phyloP scores from a whole-genome alignment of 2,329 filamentous ascomycete genomes.

The Fusarium setosum region DNA sequence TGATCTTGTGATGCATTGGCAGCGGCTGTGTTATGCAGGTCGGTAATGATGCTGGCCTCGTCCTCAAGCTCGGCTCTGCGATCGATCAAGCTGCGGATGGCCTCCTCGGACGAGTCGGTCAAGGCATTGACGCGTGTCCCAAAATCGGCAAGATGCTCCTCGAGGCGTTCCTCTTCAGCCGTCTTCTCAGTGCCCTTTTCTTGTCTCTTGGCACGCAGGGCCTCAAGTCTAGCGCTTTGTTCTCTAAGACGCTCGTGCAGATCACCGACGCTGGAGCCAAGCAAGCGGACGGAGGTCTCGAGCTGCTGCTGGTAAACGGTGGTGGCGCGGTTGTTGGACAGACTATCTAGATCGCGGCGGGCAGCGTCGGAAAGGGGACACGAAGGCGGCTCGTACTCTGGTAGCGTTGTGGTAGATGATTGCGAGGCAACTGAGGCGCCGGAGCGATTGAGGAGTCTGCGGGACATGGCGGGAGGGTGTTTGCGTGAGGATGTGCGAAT shows the following conservation, averaged over 20 bases:
- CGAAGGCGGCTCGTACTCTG: conserved; percentile 61
- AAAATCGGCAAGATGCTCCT: conserved; percentile 53
- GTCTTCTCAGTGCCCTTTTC: conserved; percentile 51
- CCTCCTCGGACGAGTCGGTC: conserved; percentile 58
- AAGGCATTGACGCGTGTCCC: conserved; percentile 54
- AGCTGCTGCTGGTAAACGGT: conserved; percentile 60
- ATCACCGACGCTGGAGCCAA: conserved; percentile 58
- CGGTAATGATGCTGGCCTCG: conserved; percentile 52
- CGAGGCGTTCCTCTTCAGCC: conserved; percentile 51
- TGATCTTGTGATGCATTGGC: conserved; percentile 28
- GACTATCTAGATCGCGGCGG: conserved; percentile 54
- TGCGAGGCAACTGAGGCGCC: conserved; percentile 20
- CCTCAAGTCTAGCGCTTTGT: conserved; percentile 49
- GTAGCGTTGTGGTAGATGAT: conserved; percentile 50
- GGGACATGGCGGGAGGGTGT: conserved; percentile 46
- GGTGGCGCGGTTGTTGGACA: conserved; percentile 55
- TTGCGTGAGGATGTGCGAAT: not conserved
- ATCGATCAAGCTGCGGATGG: conserved; percentile 63
- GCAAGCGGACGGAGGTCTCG: conserved; percentile 54
- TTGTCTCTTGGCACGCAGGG: conserved; percentile 48
- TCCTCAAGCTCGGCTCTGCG: conserved; percentile 62
- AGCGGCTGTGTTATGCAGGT: conserved; percentile 46
- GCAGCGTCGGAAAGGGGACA: conserved; percentile 56
- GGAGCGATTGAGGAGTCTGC: conserved; percentile 46
- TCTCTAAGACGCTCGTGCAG: conserved; percentile 60